A percentile compares a stretch with the other conserved stretches of the same genome.
Evolutionary conservation across 2,329 filamentous ascomycete genomes (phyloP).

Genomic region (Alternaria novae-zelandiae): DNA sequence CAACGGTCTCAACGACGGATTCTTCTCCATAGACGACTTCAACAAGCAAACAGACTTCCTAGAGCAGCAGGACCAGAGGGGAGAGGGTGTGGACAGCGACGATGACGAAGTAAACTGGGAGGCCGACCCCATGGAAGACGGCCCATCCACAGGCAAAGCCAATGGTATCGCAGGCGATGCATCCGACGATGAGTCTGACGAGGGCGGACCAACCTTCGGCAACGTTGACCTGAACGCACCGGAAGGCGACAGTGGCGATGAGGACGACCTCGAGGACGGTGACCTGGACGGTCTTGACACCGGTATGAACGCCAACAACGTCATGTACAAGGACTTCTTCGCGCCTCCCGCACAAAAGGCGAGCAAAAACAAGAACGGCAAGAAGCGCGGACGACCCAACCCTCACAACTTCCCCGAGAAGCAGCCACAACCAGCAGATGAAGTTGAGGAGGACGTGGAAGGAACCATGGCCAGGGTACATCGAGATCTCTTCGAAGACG

Average conservation of each 20-base stretch:
- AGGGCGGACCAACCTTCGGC: slow-evolving; percentile 84
- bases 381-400: slow-evolving; percentile 61
- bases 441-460: slow-evolving; percentile 69
- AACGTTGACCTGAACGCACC: slow-evolving; percentile 76
- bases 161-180: slow-evolving; percentile 45
- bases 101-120: slow-evolving; percentile 86
- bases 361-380: slow-evolving; percentile 64
- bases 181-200: slow-evolving; percentile 66
- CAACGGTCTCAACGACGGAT: slow-evolving; percentile 91
- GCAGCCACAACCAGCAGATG: slow-evolving; percentile 22
- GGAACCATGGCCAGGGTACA: slow-evolving; percentile 86
- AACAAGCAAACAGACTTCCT: slow-evolving; percentile 91
- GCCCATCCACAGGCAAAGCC: slow-evolving; percentile 36
- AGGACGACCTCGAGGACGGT: slow-evolving; percentile 63
- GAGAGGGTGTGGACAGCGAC: slow-evolving; percentile 78
- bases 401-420: slow-evolving; percentile 56
- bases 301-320: slow-evolving; percentile 78
- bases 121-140: slow-evolving; percentile 68
- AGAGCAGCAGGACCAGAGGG: slow-evolving; percentile 81
- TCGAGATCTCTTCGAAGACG: slow-evolving; percentile 83
- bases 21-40: slow-evolving; percentile 97
- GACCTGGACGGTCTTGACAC: slow-evolving; percentile 60
- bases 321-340: slow-evolving; percentile 94
- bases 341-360: slow-evolving; percentile 79
- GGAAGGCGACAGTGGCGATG: slow-evolving; percentile 73